Base-by-base conservation (phyloP, 106 monocot species). In the Dendrobium catenatum region DNA sequence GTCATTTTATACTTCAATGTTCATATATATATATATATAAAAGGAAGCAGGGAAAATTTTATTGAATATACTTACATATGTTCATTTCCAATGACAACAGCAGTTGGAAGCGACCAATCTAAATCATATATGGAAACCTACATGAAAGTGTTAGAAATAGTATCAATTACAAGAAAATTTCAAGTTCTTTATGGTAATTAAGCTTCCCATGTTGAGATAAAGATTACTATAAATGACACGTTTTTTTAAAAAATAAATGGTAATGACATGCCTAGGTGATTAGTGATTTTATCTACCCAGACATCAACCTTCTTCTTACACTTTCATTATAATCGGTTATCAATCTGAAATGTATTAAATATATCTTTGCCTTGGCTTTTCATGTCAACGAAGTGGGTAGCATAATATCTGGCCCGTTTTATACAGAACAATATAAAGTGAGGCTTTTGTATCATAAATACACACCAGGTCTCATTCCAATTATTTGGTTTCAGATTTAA, bases 71-170 rank as follows among this genome's bases (percentile, higher is more conserved):
- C 97, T 89, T 84, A 92, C 97, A 77, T 85, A 47, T 84, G 83
- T 83, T 99, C 98, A 81, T 99, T 99, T 81, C 98, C 98, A 70
- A 99, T 89, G 85, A 99, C 98, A 80, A 99, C 86, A 59, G 98
- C 98, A 31, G 91, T 95, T 59, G 98, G 98, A 33, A 55, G 72
- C n/a, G 95, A 89, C 98, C 98, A 99, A 86, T 99, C 95, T 89
- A 99, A 81, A 18, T 95, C 95, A 80, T 95, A 94, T 19, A 93
- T 77, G 61, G 95, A 99, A 79, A 85, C 91, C 95, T 93, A 79
- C 42, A 79, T 76, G 78, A 43, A 64, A 46, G 77, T 0, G n/a
- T 43, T 42, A 75, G 8, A 41, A 43, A 42, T n/a, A 22, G 19
- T 19, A 75, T 75, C 74, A 75, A 44, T 43, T 43, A 16, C 26